Evolutionary conservation across 1,284 basidiomycete species (phyloP), one percentile per base, ranked within the genome.

Genomic region (Apiotrichum brassicae): DNA sequence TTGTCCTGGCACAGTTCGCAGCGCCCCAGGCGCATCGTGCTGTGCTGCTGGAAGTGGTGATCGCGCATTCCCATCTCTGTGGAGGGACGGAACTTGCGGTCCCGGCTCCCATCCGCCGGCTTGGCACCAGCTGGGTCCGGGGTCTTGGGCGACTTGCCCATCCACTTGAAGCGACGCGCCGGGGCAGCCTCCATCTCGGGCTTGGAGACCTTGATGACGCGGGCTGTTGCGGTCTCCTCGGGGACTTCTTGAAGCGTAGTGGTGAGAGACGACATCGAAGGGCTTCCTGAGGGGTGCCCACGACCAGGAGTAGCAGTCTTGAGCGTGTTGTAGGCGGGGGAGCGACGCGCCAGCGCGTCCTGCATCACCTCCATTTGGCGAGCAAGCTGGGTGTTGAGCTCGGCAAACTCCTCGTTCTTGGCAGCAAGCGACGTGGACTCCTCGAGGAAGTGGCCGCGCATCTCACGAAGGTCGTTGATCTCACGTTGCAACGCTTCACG

Each of bases 1-100:
- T 97, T 98, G 66, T 97, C 95, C 34, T 85, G 85, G 68, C 94
- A 98, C 50, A 94, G 85, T 65, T 97, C 92, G 68, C 94, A 98
- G 39, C 89, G 79, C 16, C 88, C 85, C 49, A 95, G 87, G 28
- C 92, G 81, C 54, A 98, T 77, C 20, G 92, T 82, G 64, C 85
- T 94, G 63, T 90, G 78, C 55, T 87, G 89, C 68, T 92, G 87
- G 78, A 97, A 97, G 53, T 81, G 80, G 70, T 98, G 94, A 56
- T 86, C 84, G 36, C 65, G 60, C 14, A 65, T 37, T 1, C 66
- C 67, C 70, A 75, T 46, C 72, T 74, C 72, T n/a, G 70, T 69
- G 12, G 60, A 59, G 0, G 71, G 68, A 39, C 71, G 50, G 34
- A 59, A 56, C 37, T 53, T 53, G n/a, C 48, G 38, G 37, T 50